phyloP scores from a whole-genome alignment of 1,284 basidiomycete species.

The Tilletia caries region DNA sequence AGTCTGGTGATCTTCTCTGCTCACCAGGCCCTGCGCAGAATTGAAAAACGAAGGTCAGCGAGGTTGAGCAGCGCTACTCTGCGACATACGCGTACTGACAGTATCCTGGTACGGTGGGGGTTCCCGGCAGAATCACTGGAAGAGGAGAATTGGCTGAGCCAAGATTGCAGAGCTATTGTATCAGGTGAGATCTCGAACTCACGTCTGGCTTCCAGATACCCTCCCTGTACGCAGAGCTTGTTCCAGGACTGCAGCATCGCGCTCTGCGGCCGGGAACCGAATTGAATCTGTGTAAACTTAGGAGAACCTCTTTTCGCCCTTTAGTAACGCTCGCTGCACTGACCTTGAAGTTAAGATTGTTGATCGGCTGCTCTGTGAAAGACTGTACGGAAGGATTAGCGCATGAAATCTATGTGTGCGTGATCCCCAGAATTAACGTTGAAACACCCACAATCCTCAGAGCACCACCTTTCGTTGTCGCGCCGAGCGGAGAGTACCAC shows the following conservation, averaged over 20 bases:
- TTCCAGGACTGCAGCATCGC: slow-evolving; percentile 53
- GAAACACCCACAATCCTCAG: slow-evolving; percentile 63
- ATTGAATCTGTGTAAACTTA: neutral
- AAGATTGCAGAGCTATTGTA: too few relatives aligned
- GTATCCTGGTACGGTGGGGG: slow-evolving; percentile 31
- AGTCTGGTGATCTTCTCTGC: neutral
- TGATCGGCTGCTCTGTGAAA: slow-evolving; percentile 33
- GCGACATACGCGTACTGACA: neutral
- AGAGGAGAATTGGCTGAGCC: slow-evolving; percentile 41
- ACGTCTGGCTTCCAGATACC: slow-evolving; percentile 62
- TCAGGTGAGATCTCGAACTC: slow-evolving; percentile 57
- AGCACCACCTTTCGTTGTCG: slow-evolving; percentile 73
- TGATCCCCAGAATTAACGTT: too few relatives aligned
- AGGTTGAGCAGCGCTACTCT: slow-evolving; percentile 57
- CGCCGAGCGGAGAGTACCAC: slow-evolving; percentile 70
- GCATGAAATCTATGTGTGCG: too few relatives aligned
- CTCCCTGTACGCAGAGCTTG: slow-evolving; percentile 53
- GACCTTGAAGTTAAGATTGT: slow-evolving; percentile 60
- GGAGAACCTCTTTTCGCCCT: too few relatives aligned
- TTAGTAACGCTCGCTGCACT: slow-evolving; percentile 65
- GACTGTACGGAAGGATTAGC: slow-evolving; percentile 54
- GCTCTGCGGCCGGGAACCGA: slow-evolving; percentile 20
- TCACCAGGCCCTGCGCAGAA: slow-evolving; percentile 3
- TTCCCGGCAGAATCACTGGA: slow-evolving; percentile 46
- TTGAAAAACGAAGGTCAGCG: slow-evolving; percentile 59